Evolutionary conservation across 202 grass and related monocot genomes (phyloP), one percentile per base, ranked within the genome.

Genomic region (Setaria italica): DNA sequence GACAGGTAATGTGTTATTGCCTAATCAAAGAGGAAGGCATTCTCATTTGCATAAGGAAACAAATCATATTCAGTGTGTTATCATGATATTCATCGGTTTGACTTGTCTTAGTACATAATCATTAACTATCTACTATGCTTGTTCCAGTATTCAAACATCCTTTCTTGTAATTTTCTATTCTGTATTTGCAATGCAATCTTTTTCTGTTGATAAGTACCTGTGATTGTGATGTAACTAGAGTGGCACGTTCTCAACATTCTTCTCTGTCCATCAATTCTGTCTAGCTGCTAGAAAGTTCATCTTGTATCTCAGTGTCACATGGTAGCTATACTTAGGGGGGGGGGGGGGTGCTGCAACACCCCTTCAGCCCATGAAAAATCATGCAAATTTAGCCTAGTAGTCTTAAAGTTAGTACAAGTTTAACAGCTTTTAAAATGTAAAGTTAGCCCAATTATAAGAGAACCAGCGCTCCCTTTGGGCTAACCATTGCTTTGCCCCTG

Each of bases 201-300:
- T 56, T 7, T 70, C 66, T 89, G 32, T 49, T 74, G 39, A 47
- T 15, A 76, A 84, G 21, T 72, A 47, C 50, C 41, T 80, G 29
- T 39, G 45, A 70, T 56, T 68, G n/a, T 54, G 33, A 53, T 60
- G 11, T 79, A 66, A 80, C 41, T 63, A 79, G 9, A 47, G 2
- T 55, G 45, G 20, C 54, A 56, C 9, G 16, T 62, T 84, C 29
- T 54, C 25, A 68, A 45, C 75, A 48, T 76, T 59, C 3, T 35
- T 90, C 4, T 74, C 56, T 57, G 11, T 79, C 15, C 77, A 34
- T 72, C 32, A 60, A 33, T 58, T 20, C 57, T 62, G 11, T 15
- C 3, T 82, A 53, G 39, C 50, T 72, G 41, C 66, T 51, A 14
- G 82, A 81, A 9, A 50, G 43, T 58, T 77, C 53, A 79, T 69